Conservation (phyloP, 2,329 filamentous ascomycete genomes). For the Neofusicoccum sp. region DNA sequence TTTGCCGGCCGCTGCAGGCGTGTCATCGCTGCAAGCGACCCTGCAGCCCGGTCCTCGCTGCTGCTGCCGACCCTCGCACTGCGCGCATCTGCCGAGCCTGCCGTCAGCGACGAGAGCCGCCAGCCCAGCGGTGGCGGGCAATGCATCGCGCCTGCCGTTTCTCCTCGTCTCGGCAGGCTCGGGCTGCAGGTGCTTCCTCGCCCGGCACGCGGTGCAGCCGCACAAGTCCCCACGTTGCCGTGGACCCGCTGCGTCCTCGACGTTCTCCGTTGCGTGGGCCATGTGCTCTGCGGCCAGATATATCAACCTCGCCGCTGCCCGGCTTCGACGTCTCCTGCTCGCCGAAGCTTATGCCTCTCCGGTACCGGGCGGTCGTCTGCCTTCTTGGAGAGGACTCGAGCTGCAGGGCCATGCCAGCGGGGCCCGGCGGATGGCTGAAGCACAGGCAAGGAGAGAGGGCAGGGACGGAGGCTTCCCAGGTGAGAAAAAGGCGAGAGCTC, state of each 20-base stretch:
- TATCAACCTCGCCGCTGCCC: too few relatives aligned
- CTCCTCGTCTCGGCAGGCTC: neutral
- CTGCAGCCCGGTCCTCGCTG: neutral
- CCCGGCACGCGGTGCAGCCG: neutral
- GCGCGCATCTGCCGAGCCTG: neutral
- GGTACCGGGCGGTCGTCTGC: too few relatives aligned
- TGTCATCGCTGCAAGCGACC: slow-evolving; percentile 2
- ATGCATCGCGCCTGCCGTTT: neutral
- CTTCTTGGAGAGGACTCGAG: too few relatives aligned
- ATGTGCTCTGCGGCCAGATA: slow-evolving; percentile 8
- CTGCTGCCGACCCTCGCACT: neutral
- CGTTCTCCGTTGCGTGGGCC: slow-evolving; percentile 25
- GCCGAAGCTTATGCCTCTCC: too few relatives aligned
- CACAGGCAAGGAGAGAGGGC: neutral
- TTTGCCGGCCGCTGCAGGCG: neutral
- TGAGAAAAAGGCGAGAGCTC: neutral
- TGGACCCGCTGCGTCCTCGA: neutral
- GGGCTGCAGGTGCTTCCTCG: neutral
- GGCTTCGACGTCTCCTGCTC: too few relatives aligned
- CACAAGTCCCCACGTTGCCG: neutral
- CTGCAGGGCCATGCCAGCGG: too few relatives aligned
- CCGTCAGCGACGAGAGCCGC: too few relatives aligned
- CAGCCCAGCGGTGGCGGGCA: neutral
- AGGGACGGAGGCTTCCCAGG: neutral
- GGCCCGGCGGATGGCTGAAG: neutral